Percentiles rank a stretch among this genome's conserved stretches.
Conservation (phyloP, 2,329 filamentous ascomycete genomes). For the Stagonosporopsis chrysanthemi region DNA sequence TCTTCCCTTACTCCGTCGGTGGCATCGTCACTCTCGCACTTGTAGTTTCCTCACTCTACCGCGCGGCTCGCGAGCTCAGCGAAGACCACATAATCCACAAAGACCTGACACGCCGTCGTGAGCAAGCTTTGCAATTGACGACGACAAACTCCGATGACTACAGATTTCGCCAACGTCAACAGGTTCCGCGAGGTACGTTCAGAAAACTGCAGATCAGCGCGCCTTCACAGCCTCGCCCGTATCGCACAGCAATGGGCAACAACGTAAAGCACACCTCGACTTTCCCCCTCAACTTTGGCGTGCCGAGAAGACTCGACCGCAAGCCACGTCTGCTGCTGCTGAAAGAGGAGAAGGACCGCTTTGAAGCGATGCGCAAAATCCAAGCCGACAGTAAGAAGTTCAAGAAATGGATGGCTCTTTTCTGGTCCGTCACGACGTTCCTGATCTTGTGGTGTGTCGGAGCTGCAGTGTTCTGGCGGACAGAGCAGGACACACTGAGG, state of each 20-base stretch:
- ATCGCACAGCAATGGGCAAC: conserved; percentile 32
- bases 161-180: conserved; percentile 40
- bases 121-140: conserved; percentile 62
- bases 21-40: conserved; percentile 87
- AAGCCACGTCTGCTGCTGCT: conserved; percentile 63
- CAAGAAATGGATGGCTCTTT: conserved; percentile 77
- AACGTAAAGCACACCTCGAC: conserved; percentile 11
- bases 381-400: conserved; percentile 70
- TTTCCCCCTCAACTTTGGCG: conserved; percentile 10
- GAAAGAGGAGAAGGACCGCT: conserved; percentile 69
- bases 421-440: conserved; percentile 72
- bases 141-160: conserved; percentile 62
- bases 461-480: conserved; percentile 74
- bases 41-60: conserved; percentile 80
- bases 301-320: conserved; percentile 20
- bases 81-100: conserved; percentile 68
- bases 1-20: conserved; percentile 83
- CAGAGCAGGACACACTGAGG: conserved; percentile 61
- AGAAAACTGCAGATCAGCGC: conserved; percentile 34
- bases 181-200: conserved; percentile 29
- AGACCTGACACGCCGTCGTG: conserved; percentile 64
- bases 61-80: conserved; percentile 66
- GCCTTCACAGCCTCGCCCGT: conserved; percentile 32
- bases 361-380: conserved; percentile 81
- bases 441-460: conserved; percentile 80